Evolutionary conservation across 116 monocot genomes (phyloP).

Genomic region (Zostera marina): DNA sequence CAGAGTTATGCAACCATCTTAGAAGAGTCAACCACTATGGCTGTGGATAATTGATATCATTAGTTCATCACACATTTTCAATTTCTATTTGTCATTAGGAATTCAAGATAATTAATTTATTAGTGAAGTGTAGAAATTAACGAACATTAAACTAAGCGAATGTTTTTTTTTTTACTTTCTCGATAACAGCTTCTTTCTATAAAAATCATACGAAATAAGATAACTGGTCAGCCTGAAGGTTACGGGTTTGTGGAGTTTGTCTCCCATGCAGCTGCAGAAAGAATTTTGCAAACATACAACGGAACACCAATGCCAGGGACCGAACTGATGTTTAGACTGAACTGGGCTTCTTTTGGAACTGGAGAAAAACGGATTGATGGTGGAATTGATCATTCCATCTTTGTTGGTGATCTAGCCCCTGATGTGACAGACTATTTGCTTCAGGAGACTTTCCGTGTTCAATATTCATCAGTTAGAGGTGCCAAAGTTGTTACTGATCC

Average conservation of each 20-base stretch:
- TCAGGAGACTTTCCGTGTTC: slow-evolving; percentile 66
- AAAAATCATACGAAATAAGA: slow-evolving; percentile 88
- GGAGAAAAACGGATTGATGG: slow-evolving; percentile 56
- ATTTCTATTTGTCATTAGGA: no score
- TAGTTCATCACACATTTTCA: no score
- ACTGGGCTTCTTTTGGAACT: slow-evolving; percentile 82
- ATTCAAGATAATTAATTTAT: no score
- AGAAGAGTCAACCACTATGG: no score
- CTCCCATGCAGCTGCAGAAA: slow-evolving; percentile 76
- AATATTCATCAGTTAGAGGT: slow-evolving; percentile 78
- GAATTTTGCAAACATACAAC: slow-evolving; percentile 70
- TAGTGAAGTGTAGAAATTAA: no score
- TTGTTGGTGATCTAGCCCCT: slow-evolving; percentile 82
- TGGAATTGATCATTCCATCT: slow-evolving; percentile 71
- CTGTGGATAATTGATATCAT: no score
- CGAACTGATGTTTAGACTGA: slow-evolving; percentile 61
- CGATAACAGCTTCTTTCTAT: slow-evolving; percentile 49
- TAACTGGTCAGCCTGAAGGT: slow-evolving; percentile 89
- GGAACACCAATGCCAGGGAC: slow-evolving; percentile 73
- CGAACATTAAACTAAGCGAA: neutral
- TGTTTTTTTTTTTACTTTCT: no score
- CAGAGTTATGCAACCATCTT: no score
- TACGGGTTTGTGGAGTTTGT: slow-evolving; percentile 90
- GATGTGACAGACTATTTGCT: slow-evolving; percentile 85
- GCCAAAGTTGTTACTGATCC: slow-evolving; percentile 90